Conservation (phyloP, 164 flowering plant genomes). For the Platanus orientalis region DNA sequence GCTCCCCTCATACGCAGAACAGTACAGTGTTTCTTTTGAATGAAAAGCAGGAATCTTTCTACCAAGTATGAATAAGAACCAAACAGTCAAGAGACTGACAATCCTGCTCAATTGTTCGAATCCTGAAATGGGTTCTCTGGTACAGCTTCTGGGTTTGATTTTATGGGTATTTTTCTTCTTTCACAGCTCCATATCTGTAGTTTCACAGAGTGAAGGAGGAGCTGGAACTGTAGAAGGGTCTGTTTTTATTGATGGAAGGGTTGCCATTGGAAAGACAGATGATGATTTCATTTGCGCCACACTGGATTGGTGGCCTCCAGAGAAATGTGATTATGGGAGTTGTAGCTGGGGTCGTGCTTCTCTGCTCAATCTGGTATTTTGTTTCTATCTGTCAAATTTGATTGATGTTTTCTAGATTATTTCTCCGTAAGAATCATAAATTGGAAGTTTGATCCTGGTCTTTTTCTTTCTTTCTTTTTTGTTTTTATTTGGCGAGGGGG, state of each 20-base stretch:
- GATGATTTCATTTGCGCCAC: constrained; percentile 84
- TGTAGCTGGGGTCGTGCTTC: constrained; percentile 89
- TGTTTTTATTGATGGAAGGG: constrained; percentile 53
- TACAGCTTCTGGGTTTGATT: constrained; percentile 12
- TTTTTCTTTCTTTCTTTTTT: no score
- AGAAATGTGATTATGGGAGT: constrained; percentile 92
- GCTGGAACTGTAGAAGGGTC: constrained; percentile 32
- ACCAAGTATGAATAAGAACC: not conserved
- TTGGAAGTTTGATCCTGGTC: no score
- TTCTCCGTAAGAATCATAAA: no score
- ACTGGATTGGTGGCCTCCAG: constrained; percentile 98
- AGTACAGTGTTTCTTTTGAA: no score
- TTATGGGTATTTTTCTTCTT: constrained; percentile 13
- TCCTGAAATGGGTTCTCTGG: constrained; percentile 33
- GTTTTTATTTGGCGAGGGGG: no score
- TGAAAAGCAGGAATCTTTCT: not conserved
- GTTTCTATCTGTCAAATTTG: no score
- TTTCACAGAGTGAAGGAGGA: constrained; percentile 14
- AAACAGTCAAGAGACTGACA: constrained; percentile 6
- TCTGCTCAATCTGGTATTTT: constrained; percentile 83
- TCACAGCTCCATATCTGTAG: constrained; percentile 10
- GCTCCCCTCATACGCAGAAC: no score
- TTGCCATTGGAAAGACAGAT: constrained; percentile 58
- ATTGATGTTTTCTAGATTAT: no score
- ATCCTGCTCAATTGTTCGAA: constrained; percentile 4